Percentiles rank a stretch among this genome's conserved stretches.
phyloP scores from a whole-genome alignment of 106 monocot genomes.

The Amphibolis antarctica region DNA sequence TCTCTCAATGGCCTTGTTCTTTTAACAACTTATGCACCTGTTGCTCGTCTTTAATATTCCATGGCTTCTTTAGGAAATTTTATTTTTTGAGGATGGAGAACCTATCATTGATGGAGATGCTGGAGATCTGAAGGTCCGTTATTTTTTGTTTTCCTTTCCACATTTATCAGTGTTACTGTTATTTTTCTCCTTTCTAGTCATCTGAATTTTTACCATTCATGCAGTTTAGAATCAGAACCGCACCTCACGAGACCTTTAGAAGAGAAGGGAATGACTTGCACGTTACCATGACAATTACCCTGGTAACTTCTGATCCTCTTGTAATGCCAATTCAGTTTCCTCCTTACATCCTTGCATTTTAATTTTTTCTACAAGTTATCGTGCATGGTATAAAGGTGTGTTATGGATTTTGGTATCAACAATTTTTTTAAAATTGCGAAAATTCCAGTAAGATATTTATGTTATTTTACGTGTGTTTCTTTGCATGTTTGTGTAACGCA shows the following conservation, averaged over 20 bases:
- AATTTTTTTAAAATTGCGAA: too few species aligned
- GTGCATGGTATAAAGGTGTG: background rate
- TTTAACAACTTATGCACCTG: too few species aligned
- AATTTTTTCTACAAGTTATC: background rate
- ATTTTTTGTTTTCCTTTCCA: background rate
- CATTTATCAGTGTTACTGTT: background rate
- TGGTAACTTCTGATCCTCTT: slow-evolving; percentile 31
- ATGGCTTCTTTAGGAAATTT: slow-evolving; percentile 47
- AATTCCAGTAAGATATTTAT: too few species aligned
- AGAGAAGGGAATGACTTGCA: slow-evolving; percentile 89
- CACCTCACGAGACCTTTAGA: slow-evolving; percentile 69
- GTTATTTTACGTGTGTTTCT: too few species aligned
- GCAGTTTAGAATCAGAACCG: slow-evolving; percentile 87
- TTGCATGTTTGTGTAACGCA: too few species aligned
- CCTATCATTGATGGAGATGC: slow-evolving; percentile 93
- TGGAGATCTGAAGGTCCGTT: slow-evolving; percentile 85
- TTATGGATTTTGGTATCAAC: too few species aligned
- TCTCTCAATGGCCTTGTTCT: too few species aligned
- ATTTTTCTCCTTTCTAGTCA: background rate
- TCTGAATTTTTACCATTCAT: slow-evolving; percentile 4
- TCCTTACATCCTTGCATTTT: background rate
- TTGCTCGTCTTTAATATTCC: background rate
- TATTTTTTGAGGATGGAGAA: slow-evolving; percentile 93
- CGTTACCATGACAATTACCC: slow-evolving; percentile 71
- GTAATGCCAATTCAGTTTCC: background rate